Conservation (phyloP, 495 filamentous ascomycete genomes). For the Xylaria acuta region DNA sequence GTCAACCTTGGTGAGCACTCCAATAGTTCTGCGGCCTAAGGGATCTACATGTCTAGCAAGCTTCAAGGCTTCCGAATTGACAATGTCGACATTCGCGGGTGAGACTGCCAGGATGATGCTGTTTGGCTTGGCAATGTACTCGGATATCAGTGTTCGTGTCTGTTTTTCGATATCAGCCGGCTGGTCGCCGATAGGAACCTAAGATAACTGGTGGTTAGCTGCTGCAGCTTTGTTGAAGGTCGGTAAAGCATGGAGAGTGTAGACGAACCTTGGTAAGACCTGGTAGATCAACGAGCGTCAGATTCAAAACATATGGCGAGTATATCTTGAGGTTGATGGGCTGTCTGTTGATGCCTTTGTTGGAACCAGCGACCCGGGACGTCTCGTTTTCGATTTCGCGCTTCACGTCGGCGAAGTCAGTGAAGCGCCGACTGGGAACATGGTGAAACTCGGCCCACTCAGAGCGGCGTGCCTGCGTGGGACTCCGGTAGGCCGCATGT, state of each 20-base stretch:
- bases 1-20: slow-evolving; percentile 96
- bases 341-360: slow-evolving; percentile 97
- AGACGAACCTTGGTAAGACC: slow-evolving; percentile 86
- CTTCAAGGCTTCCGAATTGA: slow-evolving; percentile 98
- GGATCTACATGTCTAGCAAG: slow-evolving; percentile 96
- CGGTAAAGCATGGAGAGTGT: slow-evolving; percentile 9
- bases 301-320: slow-evolving; percentile 93
- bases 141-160: slow-evolving; percentile 92
- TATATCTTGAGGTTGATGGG: slow-evolving; percentile 99
- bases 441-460: slow-evolving; percentile 99
- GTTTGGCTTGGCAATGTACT: slow-evolving; percentile 99
- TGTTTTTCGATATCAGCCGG: slow-evolving; percentile 99
- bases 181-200: slow-evolving; percentile 97
- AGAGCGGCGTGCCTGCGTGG: slow-evolving; percentile 50
- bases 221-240: slow-evolving; percentile 4
- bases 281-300: slow-evolving; percentile 95
- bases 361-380: slow-evolving; percentile 90
- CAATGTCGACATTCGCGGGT: slow-evolving; percentile 96
- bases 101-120: slow-evolving; percentile 97
- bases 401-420: slow-evolving; percentile 91
- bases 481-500: slow-evolving; percentile 60
- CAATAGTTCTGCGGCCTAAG: slow-evolving; percentile 92
- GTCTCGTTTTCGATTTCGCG: slow-evolving; percentile 98
- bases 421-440: slow-evolving; percentile 85
- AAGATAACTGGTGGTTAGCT: slow-evolving; percentile 21